A percentile compares a stretch with the other conserved stretches of the same genome.
Conservation (phyloP, 2,329 filamentous ascomycete genomes). For the Xylariaceae sp. region DNA sequence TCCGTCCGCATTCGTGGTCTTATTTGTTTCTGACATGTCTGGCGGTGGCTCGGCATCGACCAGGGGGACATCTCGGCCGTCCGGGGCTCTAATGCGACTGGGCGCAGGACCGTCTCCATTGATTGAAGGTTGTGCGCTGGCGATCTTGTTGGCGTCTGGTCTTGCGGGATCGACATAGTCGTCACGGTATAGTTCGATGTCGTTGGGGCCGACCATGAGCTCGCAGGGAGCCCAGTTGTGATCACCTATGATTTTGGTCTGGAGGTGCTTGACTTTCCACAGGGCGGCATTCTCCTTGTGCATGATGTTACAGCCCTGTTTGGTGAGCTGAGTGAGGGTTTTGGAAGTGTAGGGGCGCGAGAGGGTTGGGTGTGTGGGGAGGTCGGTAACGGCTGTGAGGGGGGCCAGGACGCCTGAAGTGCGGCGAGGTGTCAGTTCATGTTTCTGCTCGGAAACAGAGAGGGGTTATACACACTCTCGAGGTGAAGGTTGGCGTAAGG, state of each 20-base stretch:
- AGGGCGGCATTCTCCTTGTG: constrained; percentile 70
- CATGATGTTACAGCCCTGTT: constrained; percentile 66
- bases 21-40: constrained; percentile 14
- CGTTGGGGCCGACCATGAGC: constrained; percentile 52
- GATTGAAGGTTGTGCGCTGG: constrained; percentile 13
- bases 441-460: background rate
- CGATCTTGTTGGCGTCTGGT: constrained; percentile 22
- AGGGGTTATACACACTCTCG: constrained; percentile 53
- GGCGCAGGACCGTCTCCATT: constrained; percentile 21
- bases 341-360: constrained; percentile 71
- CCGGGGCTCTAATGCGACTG: constrained; percentile 15
- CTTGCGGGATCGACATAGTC: constrained; percentile 34
- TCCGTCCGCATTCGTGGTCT: constrained; percentile 7
- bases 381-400: constrained; percentile 68
- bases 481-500: constrained; percentile 69
- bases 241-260: constrained; percentile 72
- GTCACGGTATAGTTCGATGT: constrained; percentile 52
- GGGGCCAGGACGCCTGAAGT: constrained; percentile 69
- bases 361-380: constrained; percentile 69
- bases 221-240: constrained; percentile 63
- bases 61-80: constrained; percentile 27
- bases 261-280: constrained; percentile 69
- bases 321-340: constrained; percentile 66
- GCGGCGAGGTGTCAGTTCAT: constrained; percentile 4
- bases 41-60: constrained; percentile 22